Evolutionary conservation across 805 yeast species (phyloP), one percentile per base, ranked within the genome.

Genomic region (Kuraishia molischiana): DNA sequence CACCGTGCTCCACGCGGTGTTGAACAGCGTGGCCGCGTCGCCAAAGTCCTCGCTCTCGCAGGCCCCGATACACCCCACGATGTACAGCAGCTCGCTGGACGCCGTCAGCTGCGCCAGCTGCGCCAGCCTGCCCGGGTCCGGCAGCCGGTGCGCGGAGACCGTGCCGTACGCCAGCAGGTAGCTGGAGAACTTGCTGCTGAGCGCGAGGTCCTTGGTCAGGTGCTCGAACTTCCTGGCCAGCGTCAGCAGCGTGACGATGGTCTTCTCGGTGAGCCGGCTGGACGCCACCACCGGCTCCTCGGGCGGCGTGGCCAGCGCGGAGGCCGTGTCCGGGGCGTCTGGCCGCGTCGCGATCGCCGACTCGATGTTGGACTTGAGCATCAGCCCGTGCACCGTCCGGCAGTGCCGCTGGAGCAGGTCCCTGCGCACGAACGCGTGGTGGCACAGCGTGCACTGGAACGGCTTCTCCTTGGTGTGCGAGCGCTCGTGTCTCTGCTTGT

Each of bases 401-500:
- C 80, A 72, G 54, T 84, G 95, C 29, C 95, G 62, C 48, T 83
- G 85, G 14, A 85, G 62, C 34, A 84, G 60, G 51, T 84, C 95
- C 47, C 92, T 62, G 42, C 95, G 62, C 1, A 84, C 95, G 61
- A 84, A 84, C 2, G 81, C 73, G 35, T 80, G 72, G 8, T 77
- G 67, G 52, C 94, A 84, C 37, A 75, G 67, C 26, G 71, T 63
- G 49, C 95, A 84, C 41, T 75, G 76, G 59, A 80, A 84, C 1
- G 94, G 94, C 44, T 85, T 76, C 49, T 79, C 85, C 49, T 81
- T 81, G 11, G 87, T 81, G 52, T 83, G 92, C 1, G 86, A 77
- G 20, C 89, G 60, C 54, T 83, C 90, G 49, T 83, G 92, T 35
- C 92, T 69, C 31, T 79, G 74, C 47, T 80, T 72, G 55, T 83